Evolutionary conservation across 2,329 filamentous ascomycete genomes (phyloP), one percentile per base, ranked within the genome.

Genomic region (Paraphaeosphaeria minitans): DNA sequence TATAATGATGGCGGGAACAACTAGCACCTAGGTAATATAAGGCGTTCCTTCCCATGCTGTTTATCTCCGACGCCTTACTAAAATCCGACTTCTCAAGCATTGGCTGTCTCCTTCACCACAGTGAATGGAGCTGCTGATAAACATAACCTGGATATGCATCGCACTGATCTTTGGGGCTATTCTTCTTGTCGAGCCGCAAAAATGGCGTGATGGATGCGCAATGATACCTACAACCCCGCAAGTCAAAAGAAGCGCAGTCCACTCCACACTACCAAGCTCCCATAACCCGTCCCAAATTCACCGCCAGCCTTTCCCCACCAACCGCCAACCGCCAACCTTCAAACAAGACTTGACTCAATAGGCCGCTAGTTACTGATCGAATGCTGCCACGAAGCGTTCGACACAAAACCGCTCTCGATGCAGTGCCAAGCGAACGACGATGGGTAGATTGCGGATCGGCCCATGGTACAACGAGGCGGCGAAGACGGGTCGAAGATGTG

Each of bases 301-400:
- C 49, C 49, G 2, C 50, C 50, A 27, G 24, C 37, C 37, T 42
- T 42, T 7, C 50, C 50, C 33, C 35, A 13, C 37, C n/a, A 31
- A 7, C 21, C 16, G 21, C 33, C 50, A 19, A 37, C 50, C 24
- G n/a, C n/a, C n/a, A n/a, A n/a, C n/a, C n/a, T n/a, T 43, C 50
- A 6, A 53, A 16, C 50, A 53, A 33, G 24, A 43, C 24, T n/a
- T 53, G 37, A 14, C 50, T 53, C 24, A 53, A 21, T 8, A 37
- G 50, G 6, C 50, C 50, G 16, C 50, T 53, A 16, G 31, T 24
- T 14, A 53, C 50, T 4, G 37, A 19, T 5, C 50, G 37, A 21
- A 53, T 53, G 2, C 50, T 42, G n/a, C 22, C 21, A 22, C 24
- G 21, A 46, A 46, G 27, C 6, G 24, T 6, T 27, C 43, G 24